Evolutionary conservation across 2,329 filamentous ascomycete species (phyloP).

Genomic region (Diaporthe aspalathi): DNA sequence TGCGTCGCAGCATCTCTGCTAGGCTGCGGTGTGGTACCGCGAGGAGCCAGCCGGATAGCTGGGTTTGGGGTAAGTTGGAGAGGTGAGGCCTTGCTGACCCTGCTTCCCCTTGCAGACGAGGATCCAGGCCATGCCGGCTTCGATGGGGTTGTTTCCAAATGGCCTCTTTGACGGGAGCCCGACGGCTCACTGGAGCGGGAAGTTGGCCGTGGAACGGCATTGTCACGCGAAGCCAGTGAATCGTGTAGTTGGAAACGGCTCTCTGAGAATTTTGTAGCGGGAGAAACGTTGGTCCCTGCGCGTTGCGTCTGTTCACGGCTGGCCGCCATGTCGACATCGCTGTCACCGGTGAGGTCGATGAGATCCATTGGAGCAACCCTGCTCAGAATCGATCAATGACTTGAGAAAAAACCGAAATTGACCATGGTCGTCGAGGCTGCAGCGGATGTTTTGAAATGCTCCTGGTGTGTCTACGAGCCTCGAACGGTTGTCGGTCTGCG

Average conservation of each 20-base stretch:
- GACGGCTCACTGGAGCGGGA: slow-evolving; percentile 33
- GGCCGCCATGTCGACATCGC: slow-evolving; percentile 28
- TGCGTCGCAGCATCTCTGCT: slow-evolving; percentile 23
- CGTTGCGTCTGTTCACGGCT: neutral
- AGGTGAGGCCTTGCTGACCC: slow-evolving; percentile 20
- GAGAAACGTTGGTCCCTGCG: slow-evolving; percentile 18
- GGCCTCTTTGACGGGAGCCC: slow-evolving; percentile 25
- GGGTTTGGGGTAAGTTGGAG: neutral
- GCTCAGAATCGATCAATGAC: neutral
- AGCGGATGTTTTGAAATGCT: neutral
- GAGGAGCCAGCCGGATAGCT: neutral
- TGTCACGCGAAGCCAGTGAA: slow-evolving; percentile 1
- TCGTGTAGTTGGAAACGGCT: slow-evolving; percentile 37
- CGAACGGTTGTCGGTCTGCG: neutral
- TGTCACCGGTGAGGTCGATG: slow-evolving; percentile 34
- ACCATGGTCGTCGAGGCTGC: neutral
- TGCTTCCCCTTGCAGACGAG: neutral
- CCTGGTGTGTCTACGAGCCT: neutral
- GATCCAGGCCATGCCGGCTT: neutral
- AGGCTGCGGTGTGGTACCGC: slow-evolving; percentile 21
- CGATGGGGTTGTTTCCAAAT: slow-evolving; percentile 25
- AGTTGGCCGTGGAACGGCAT: slow-evolving; percentile 15
- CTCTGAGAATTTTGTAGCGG: slow-evolving; percentile 24
- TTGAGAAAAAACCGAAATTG: neutral
- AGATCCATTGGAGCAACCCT: slow-evolving; percentile 22